phyloP scores from a whole-genome alignment of 163 green algal species.

The Chlamydomonas reinhardtii region DNA sequence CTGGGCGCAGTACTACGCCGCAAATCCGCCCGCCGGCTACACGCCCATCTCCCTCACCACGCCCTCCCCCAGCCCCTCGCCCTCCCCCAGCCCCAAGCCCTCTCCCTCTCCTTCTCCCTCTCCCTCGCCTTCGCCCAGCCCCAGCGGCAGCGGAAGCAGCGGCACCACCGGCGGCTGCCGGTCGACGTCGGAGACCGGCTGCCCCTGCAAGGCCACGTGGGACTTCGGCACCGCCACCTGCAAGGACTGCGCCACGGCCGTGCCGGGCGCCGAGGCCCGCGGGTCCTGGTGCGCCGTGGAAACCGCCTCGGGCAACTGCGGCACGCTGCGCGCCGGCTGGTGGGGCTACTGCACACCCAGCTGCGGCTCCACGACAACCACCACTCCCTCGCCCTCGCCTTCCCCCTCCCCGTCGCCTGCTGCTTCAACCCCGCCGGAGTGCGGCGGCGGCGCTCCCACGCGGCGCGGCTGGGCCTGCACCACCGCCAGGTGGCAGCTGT shows the following conservation, averaged over 20 bases:
- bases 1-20: conserved; percentile 13
- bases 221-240: not conserved
- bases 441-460: not conserved
- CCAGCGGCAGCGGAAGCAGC: not conserved
- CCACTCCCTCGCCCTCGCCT: not conserved
- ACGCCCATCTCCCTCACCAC: too few relatives aligned
- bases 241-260: not conserved
- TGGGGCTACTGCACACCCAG: conserved; percentile 11
- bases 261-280: not conserved
- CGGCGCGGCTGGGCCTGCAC: not conserved
- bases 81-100: not conserved
- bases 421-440: not conserved
- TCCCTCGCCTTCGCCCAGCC: not conserved
- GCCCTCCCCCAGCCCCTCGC: not conserved
- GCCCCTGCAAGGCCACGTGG: not conserved
- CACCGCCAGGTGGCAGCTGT: not conserved
- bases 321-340: not conserved
- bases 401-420: not conserved
- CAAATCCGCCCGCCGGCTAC: not conserved
- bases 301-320: not conserved
- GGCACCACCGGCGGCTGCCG: not conserved
- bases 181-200: not conserved
- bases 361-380: not conserved
- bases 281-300: not conserved
- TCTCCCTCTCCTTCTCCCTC: not conserved